A percentile compares a stretch with the other conserved stretches of the same genome.
Evolutionary conservation across 2,329 filamentous ascomycete species (phyloP).

Genomic region (Chrysoporthe cubensis): DNA sequence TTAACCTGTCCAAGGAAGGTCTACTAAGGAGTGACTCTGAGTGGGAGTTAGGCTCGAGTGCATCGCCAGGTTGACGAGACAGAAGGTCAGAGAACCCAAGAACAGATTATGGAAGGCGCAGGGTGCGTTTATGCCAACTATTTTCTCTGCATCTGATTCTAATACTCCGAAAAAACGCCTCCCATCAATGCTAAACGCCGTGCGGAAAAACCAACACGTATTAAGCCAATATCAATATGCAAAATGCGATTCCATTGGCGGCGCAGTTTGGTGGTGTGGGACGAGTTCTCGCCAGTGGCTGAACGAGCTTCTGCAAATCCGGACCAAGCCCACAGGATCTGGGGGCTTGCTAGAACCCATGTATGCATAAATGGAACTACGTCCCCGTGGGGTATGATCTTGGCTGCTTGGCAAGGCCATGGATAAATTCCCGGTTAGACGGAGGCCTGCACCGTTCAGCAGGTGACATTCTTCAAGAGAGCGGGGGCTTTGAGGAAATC

Average conservation of each 20-base stretch:
- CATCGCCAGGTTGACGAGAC: not conserved
- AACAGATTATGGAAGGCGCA: not conserved
- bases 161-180: not conserved
- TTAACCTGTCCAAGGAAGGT: not conserved
- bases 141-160: not conserved
- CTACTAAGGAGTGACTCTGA: not conserved
- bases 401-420: not conserved
- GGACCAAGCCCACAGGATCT: conserved; percentile 3
- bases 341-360: not conserved
- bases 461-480: not conserved
- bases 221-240: not conserved
- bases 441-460: not conserved
- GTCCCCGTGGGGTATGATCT: conserved; percentile 3
- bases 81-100: not conserved
- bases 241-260: conserved; percentile 6
- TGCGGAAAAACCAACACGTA: conserved; percentile 1
- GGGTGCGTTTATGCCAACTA: not conserved
- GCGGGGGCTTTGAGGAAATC: not conserved
- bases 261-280: not conserved
- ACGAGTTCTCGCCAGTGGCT: conserved; percentile 3
- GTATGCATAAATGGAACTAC: not conserved
- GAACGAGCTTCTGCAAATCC: not conserved
- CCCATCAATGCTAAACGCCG: not conserved
- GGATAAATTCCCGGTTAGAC: conserved; percentile 15
- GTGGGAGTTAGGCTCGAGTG: not conserved